Evolutionary conservation across 2,329 filamentous ascomycete genomes (phyloP).

Genomic region (Penicillium italicum): DNA sequence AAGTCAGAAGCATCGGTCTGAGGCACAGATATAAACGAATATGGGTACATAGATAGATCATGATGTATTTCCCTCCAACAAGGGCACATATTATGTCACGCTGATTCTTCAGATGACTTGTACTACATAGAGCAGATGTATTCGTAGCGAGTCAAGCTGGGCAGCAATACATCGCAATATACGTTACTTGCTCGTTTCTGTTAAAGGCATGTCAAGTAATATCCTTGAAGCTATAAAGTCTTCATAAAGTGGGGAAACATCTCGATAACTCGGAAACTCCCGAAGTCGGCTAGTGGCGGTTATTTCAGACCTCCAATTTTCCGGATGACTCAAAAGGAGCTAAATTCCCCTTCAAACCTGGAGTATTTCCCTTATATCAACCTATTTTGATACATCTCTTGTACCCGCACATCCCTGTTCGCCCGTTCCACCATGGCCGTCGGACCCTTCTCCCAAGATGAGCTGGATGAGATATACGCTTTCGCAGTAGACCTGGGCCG

Average conservation of each 20-base stretch:
- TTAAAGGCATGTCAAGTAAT: too few species aligned
- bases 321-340: neutral
- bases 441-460: constrained; percentile 30
- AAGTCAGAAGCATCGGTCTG: too few species aligned
- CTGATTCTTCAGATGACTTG: neutral
- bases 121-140: neutral
- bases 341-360: neutral
- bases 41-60: too few species aligned
- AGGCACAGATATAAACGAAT: too few species aligned
- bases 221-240: neutral
- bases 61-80: too few species aligned
- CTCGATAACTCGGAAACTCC: neutral
- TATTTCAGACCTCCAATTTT: neutral
- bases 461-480: constrained; percentile 63
- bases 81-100: too few species aligned
- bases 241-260: neutral
- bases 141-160: neutral
- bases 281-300: neutral
- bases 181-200: too few species aligned
- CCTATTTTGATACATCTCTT: neutral
- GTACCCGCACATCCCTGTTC: neutral
- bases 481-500: constrained; percentile 70
- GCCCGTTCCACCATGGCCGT: constrained; percentile 16
- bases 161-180: neutral
- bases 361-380: neutral